A percentile compares a stretch with the other conserved stretches of the same genome.
Conservation (phyloP, 805 yeast species). For the Kodamaea jinghongensis region DNA sequence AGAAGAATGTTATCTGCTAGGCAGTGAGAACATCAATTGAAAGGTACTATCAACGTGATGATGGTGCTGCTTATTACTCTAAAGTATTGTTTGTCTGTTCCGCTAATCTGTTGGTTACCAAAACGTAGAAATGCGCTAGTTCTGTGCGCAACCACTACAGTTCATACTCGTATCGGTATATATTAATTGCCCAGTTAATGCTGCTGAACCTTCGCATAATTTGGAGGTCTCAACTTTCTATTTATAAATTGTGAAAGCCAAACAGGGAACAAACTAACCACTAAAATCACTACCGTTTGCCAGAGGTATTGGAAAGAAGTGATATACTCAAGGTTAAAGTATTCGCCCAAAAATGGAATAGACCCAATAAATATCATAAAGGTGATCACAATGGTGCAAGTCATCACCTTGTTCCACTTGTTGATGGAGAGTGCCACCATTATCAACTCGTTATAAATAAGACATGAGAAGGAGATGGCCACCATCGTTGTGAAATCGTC, state of each 20-base stretch:
- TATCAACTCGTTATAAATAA: slow-evolving; percentile 78
- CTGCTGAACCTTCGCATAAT: slow-evolving; percentile 94
- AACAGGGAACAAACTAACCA: slow-evolving; percentile 78
- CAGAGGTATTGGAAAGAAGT: slow-evolving; percentile 59
- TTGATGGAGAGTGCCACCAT: slow-evolving; percentile 94
- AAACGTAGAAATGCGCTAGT: too few relatives aligned
- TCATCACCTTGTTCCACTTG: slow-evolving; percentile 86
- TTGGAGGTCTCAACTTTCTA: slow-evolving; percentile 84
- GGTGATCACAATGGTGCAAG: slow-evolving; percentile 69
- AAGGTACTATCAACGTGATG: too few relatives aligned
- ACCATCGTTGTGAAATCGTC: slow-evolving; percentile 70
- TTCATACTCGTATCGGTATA: too few relatives aligned
- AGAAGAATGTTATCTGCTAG: too few relatives aligned
- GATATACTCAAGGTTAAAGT: slow-evolving; percentile 71
- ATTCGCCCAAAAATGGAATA: slow-evolving; percentile 83
- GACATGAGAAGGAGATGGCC: slow-evolving; percentile 76
- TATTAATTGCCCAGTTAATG: slow-evolving; percentile 43
- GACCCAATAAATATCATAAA: slow-evolving; percentile 64
- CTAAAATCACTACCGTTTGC: slow-evolving; percentile 63
- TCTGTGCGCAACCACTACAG: too few relatives aligned
- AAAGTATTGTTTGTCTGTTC: too few relatives aligned
- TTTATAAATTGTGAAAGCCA: slow-evolving; percentile 80
- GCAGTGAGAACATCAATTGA: too few relatives aligned
- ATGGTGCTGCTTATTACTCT: too few relatives aligned
- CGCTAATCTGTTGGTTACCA: too few relatives aligned